Percentiles rank a stretch among this genome's conserved stretches.
These are phyloP conservation scores for Nectriaceae sp. DNA, from an alignment of 2,329 filamentous ascomycete genomes.

Conservation along the genomic window DNA sequence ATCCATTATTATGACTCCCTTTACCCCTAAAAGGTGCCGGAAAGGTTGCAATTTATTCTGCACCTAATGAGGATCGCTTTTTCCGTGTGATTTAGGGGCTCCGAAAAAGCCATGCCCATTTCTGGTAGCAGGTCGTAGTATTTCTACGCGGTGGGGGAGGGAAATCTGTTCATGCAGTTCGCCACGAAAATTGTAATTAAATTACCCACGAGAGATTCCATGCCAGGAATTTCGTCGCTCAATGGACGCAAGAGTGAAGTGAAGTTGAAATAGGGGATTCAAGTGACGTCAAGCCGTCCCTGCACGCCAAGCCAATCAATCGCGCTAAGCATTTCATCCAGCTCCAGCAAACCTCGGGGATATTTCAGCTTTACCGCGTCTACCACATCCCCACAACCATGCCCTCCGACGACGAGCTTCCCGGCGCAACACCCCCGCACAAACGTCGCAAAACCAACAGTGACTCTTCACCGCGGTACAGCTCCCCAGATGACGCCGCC, in stretches of 20 bases:
- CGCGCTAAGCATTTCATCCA: neutral
- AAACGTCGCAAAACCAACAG: conserved; percentile 38
- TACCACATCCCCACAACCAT: conserved; percentile 20
- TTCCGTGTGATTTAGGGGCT: neutral
- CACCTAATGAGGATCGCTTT: neutral
- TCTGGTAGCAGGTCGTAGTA: too few species aligned
- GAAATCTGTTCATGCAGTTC: neutral
- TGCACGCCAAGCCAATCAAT: neutral
- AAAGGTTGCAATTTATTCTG: neutral
- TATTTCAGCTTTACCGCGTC: neutral
- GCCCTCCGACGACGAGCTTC: conserved; percentile 30
- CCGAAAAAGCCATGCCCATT: too few species aligned
- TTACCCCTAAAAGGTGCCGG: neutral
- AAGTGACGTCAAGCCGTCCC: neutral
- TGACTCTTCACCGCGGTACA: conserved; percentile 29
- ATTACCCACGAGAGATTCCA: neutral
- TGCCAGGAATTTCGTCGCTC: neutral
- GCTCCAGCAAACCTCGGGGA: neutral
- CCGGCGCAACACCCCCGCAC: conserved; percentile 25
- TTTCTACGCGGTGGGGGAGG: too few species aligned
- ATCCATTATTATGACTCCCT: neutral
- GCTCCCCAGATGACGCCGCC: conserved; percentile 22
- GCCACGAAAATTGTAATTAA: neutral
- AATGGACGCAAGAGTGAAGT: neutral
- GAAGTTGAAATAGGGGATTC: neutral